phyloP scores from a whole-genome alignment of 148 eudicot species.

The Rhododendron mucronatum region DNA sequence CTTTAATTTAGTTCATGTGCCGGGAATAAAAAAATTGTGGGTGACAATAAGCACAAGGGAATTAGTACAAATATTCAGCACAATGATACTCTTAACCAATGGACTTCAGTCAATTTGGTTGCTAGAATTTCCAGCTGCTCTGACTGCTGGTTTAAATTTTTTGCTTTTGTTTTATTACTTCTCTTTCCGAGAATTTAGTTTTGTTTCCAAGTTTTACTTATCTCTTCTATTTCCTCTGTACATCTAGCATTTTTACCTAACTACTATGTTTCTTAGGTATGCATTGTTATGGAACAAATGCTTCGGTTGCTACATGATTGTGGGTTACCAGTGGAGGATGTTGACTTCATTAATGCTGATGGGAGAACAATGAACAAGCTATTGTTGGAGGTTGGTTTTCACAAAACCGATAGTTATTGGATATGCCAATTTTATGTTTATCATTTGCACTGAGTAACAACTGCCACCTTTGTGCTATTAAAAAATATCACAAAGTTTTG shows the following conservation, averaged over 20 bases:
- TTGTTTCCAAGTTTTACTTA: neutral
- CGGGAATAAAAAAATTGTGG: slow-evolving; percentile 21
- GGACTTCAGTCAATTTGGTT: neutral
- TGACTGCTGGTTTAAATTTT: neutral
- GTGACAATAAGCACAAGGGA: slow-evolving; percentile 57
- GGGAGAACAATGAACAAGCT: slow-evolving; percentile 88
- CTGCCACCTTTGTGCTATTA: neutral
- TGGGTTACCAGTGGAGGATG: slow-evolving; percentile 90
- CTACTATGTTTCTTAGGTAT: slow-evolving; percentile 43
- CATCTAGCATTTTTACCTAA: neutral
- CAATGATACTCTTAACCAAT: neutral
- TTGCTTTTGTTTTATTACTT: neutral
- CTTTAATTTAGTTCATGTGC: neutral
- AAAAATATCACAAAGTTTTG: neutral
- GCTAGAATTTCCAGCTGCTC: neutral
- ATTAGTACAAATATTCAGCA: neutral
- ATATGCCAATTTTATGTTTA: neutral
- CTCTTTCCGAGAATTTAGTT: neutral
- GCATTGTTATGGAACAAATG: slow-evolving; percentile 98
- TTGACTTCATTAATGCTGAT: slow-evolving; percentile 94
- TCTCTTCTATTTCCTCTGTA: neutral
- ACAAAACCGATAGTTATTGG: neutral
- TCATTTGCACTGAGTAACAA: neutral
- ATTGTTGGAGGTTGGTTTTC: slow-evolving; percentile 63
- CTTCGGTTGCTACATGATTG: slow-evolving; percentile 86